A percentile compares a stretch with the other conserved stretches of the same genome.
phyloP scores from a whole-genome alignment of 257 asterid genomes.

The Craterostigma plantagineum region DNA sequence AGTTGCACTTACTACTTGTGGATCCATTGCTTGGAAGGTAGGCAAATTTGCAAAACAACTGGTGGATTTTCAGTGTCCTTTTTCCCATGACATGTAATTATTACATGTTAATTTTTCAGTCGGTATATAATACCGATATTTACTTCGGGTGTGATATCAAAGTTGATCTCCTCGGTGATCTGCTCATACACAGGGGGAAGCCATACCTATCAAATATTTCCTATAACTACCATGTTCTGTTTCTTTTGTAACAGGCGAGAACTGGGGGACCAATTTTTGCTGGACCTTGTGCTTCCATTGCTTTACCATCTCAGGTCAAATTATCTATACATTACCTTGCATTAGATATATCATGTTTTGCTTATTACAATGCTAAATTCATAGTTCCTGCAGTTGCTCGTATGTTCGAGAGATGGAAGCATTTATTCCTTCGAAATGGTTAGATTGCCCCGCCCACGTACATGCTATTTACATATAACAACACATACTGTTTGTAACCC shows the following conservation, averaged over 20 bases:
- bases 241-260: constrained; percentile 29
- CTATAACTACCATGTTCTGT: constrained; percentile 2
- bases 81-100: constrained; percentile 1
- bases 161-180: constrained; percentile 3
- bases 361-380: background rate
- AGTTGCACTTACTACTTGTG: constrained; percentile 29
- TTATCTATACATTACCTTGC: constrained; percentile 6
- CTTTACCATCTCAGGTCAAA: constrained; percentile 58
- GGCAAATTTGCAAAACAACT: constrained; percentile 9
- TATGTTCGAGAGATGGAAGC: constrained; percentile 79
- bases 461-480: constrained; percentile 9
- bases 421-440: constrained; percentile 70
- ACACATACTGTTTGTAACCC: background rate
- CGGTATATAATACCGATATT: no score
- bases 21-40: constrained; percentile 76
- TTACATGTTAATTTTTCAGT: background rate
- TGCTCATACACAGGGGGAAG: background rate
- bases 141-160: no score
- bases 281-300: constrained; percentile 60
- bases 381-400: constrained; percentile 38
- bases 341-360: background rate
- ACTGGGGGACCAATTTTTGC: constrained; percentile 85
- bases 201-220: background rate
- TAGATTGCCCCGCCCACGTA: no score
- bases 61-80: background rate